Evolutionary conservation across 768 basidiomycete genomes (phyloP).

Genomic region (Leccinellum rugosiceps): DNA sequence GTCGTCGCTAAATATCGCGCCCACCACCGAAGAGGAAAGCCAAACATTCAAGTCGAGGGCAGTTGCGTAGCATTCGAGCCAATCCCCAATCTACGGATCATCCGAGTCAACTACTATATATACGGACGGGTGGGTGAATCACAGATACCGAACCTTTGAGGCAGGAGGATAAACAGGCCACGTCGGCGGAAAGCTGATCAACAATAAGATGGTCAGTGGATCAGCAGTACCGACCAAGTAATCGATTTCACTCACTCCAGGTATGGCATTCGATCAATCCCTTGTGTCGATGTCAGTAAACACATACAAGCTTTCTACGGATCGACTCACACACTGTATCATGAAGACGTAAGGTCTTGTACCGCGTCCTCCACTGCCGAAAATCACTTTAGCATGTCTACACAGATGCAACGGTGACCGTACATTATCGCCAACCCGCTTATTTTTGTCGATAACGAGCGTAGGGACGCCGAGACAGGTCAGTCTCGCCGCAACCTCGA

Average conservation of each 20-base stretch:
- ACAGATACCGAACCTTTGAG: slow-evolving; percentile 37
- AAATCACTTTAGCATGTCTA: slow-evolving; percentile 1
- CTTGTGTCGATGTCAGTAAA: slow-evolving; percentile 27
- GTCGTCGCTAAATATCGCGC: slow-evolving; percentile 33
- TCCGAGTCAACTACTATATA: background rate
- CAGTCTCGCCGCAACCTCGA: slow-evolving; percentile 60
- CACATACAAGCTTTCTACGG: background rate
- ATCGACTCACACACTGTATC: slow-evolving; percentile 44
- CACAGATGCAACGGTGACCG: background rate
- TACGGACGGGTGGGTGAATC: background rate
- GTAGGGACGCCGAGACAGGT: slow-evolving; percentile 52
- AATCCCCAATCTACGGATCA: slow-evolving; percentile 48
- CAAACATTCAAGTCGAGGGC: slow-evolving; percentile 61
- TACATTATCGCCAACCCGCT: slow-evolving; percentile 48
- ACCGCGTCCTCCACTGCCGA: slow-evolving; percentile 51
- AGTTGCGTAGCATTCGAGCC: slow-evolving; percentile 59
- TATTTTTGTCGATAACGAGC: slow-evolving; percentile 52
- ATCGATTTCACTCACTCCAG: slow-evolving; percentile 37
- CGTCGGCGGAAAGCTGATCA: slow-evolving; percentile 47
- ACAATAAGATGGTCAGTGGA: background rate
- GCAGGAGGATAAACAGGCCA: slow-evolving; percentile 53
- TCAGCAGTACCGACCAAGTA: background rate
- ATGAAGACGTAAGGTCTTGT: slow-evolving; percentile 53
- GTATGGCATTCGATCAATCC: slow-evolving; percentile 55
- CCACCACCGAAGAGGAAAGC: slow-evolving; percentile 43